Base-by-base conservation (phyloP, 257 asterid genomes). In the Nicotiana tabacum region DNA sequence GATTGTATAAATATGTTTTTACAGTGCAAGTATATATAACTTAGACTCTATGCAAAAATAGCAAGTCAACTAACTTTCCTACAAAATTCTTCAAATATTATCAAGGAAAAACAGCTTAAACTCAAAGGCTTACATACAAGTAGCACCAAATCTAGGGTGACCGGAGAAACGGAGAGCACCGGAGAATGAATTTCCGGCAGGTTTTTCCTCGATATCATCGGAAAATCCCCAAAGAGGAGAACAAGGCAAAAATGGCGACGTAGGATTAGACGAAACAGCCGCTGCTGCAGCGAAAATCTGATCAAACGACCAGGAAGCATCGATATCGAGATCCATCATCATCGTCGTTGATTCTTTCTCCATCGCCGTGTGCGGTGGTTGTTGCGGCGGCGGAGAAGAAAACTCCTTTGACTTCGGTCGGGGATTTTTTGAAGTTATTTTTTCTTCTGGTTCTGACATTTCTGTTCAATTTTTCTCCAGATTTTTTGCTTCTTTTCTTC, bases 251-350 rank as follows among this genome's bases (percentile, higher is more conserved):
- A 74, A 74, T 3, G 80, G 80, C 29, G 62, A 74, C 43, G 43
- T 18, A 4, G 78, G 78, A 43, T 70, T 69, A 27, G 77, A 69
- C 18, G 78, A 39, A 2, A 43, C 58, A 17, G 55, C 77, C 5
- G 77, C 78, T 0, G 78, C 78, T 3, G 80, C 80, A 6, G 80
- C 80, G 17, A 74, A 48, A 46, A 74, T 74, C 16, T 74, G 80
- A 48, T 74, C 80, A 6, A 74, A 48, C 1, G 80, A 48, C 80
- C 80, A 74, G 3, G 80, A 74, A 74, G 62, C 37, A 0, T 74
- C 80, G 1, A 74, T 74, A 24, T 74, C 80, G 3, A 74, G 62
- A 74, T 74, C 80, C 80, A 74, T 74, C 80, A 48, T 24, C 80
- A 7, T 27, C 37, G 48, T 2, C 48, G 11, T 7, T 0, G 61